These are phyloP conservation scores for Avena eriantha DNA, from an alignment of 176 grass and related monocot species.

Conservation along the genomic window DNA sequence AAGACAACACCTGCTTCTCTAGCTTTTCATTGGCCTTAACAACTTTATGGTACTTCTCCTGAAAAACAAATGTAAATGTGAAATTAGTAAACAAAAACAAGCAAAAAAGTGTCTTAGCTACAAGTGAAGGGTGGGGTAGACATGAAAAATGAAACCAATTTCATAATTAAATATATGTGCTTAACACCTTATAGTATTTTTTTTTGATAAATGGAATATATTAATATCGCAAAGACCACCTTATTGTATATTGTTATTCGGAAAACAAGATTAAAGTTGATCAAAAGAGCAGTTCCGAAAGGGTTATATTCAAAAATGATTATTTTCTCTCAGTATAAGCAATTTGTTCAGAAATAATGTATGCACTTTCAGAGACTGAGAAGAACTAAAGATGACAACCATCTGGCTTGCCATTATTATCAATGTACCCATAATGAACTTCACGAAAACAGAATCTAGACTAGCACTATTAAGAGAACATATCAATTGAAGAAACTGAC, in stretches of 20 bases:
- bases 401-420: constrained; percentile 26
- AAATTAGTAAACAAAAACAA: neutral
- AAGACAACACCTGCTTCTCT: constrained; percentile 41
- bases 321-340: neutral
- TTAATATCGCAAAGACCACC: neutral
- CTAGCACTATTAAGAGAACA: constrained; percentile 11
- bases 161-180: neutral
- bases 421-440: constrained; percentile 13
- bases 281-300: constrained; percentile 3
- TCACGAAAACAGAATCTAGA: constrained; percentile 13
- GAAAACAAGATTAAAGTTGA: neutral
- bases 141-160: neutral
- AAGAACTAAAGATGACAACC: neutral
- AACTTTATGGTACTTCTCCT: constrained; percentile 53
- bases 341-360: neutral
- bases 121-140: neutral
- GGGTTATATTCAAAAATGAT: neutral
- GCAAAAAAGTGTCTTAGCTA: neutral
- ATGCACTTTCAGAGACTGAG: neutral
- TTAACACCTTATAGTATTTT: neutral
- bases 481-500: neutral
- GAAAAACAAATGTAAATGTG: constrained; percentile 30
- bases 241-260: neutral
- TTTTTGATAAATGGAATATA: no score
- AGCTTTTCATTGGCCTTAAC: constrained; percentile 57